Base-by-base conservation (phyloP, 768 basidiomycete species). In the Epithele typhae region DNA sequence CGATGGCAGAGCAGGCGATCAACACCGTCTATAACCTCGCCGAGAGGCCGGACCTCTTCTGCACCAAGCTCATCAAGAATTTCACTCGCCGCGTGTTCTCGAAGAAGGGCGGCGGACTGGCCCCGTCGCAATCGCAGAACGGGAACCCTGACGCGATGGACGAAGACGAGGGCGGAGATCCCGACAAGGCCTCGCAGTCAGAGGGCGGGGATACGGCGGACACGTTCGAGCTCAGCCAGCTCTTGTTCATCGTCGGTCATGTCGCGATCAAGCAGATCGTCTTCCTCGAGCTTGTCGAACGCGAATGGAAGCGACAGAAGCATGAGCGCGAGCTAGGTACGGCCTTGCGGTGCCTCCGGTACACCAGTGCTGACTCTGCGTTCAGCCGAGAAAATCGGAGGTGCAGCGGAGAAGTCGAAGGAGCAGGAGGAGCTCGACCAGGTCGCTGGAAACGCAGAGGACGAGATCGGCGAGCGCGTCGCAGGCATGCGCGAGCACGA, bases 181-280 rank as follows among this genome's bases (percentile, higher is more conserved):
- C 45, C 22, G 18, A 27, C 4, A 49, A 52, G n/a, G 40, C 39
- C 11, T 38, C 53, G 18, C 37, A 47, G 21, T 19, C 37, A 8
- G 43, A 14, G 43, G 52, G 48, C 45, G 74, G 75, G 37, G 87
- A 90, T 46, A 52, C 78, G 0, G 88, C 87, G 0, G 89, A 93
- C 45, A 82, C 87, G 3, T 96, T 96, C 62, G 80, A 85, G 52
- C 77, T 99, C 23, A 88, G 87, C 54, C 94, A 98, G 62, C 75
- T 99, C n/a, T 69, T 98, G 22, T 98, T 98, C 61, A 79, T 92
- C 32, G 92, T 97, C 17, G 96, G 96, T 0, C 96, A 98, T 63
- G 88, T 95, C 23, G 92, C 95, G 10, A 91, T 98, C 68, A 98
- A 97, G 65, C 95, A 99, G 40, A 91, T 97, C 47, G 93, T 95